Evolutionary conservation across 768 basidiomycete species (phyloP).

Genomic region (Inosperma sp.): DNA sequence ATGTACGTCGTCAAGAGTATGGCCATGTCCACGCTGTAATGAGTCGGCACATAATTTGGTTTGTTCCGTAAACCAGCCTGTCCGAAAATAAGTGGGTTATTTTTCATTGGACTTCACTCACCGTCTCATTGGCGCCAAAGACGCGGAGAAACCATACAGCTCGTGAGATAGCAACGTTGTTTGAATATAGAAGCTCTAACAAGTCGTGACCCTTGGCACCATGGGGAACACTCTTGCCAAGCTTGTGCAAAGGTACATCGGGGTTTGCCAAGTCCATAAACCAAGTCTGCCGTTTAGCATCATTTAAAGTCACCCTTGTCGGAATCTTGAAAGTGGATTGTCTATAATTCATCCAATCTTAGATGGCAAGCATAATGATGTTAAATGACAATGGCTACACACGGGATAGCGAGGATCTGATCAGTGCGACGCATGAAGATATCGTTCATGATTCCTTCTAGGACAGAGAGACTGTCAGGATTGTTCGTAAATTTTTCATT

Average conservation of each 20-base stretch:
- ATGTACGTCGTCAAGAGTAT: constrained; percentile 75
- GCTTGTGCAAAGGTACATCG: constrained; percentile 71
- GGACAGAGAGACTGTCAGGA: constrained; percentile 47
- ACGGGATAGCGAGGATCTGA: constrained; percentile 59
- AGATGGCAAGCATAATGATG: background rate
- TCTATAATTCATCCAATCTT: constrained; percentile 37
- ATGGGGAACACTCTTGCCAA: constrained; percentile 83
- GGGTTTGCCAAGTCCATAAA: constrained; percentile 80
- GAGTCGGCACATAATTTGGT: constrained; percentile 73
- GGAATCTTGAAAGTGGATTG: constrained; percentile 73
- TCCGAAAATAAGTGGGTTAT: background rate
- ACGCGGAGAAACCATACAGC: constrained; percentile 88
- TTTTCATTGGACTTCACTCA: constrained; percentile 25
- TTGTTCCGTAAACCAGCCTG: constrained; percentile 75
- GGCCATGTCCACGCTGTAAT: constrained; percentile 84
- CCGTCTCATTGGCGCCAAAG: constrained; percentile 84
- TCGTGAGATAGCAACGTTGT: constrained; percentile 72
- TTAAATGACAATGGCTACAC: constrained; percentile 25
- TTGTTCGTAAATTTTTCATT: constrained; percentile 46
- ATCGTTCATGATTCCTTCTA: constrained; percentile 75
- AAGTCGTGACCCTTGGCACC: constrained; percentile 83
- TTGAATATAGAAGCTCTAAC: constrained; percentile 69
- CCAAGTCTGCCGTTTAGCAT: constrained; percentile 76
- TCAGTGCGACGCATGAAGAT: constrained; percentile 64
- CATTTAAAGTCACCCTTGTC: constrained; percentile 75